Evolutionary conservation across 106 monocot species (phyloP), one percentile per base, ranked within the genome.

Genomic region (Vanilla planifolia): DNA sequence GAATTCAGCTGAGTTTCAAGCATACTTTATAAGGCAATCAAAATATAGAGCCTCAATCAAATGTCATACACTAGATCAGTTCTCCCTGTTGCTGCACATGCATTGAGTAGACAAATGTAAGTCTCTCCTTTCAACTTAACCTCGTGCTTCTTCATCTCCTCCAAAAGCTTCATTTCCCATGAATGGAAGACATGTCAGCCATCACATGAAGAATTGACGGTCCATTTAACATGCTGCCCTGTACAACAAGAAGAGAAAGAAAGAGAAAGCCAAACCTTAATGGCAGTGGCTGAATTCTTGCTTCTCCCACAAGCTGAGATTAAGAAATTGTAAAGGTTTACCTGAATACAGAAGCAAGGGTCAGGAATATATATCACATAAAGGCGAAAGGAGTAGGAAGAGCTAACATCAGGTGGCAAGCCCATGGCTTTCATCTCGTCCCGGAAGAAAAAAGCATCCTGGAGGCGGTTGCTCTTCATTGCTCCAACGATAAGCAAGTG

Each of bases 361-460:
- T 43, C 47, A 28, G 25, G 61, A 58, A 9, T 39, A 53, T 57
- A 36, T 8, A 33, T 20, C 30, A 29, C 8, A 9, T 6, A 32
- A 13, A 48, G 37, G 39, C 15, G 19, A 6, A 1, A n/a, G 5
- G 6, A 6, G 32, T 10, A 22, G 23, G 39, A 44, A 47, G 13
- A 20, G 10, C 65, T 44, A 45, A 98, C 96, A 77, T 98, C 96
- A 35, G 88, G 91, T 13, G 71, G 70, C 43, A 98, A 59, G 33
- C 96, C 96, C 84, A 79, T 88, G 3, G 79, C 59, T 65, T 85
- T 98, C 96, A 98, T 98, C 77, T 98, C 77, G 50, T 98, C 90
- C 29, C 84, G 74, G 55, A 92, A 98, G 58, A 70, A 92, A 63
- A 98, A 85, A 0, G 88, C 87, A 63, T 98, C 96, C 75, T 98